These are phyloP conservation scores for Polygonum maritimum DNA, from an alignment of 148 eudicot species.

Conservation along the genomic window DNA sequence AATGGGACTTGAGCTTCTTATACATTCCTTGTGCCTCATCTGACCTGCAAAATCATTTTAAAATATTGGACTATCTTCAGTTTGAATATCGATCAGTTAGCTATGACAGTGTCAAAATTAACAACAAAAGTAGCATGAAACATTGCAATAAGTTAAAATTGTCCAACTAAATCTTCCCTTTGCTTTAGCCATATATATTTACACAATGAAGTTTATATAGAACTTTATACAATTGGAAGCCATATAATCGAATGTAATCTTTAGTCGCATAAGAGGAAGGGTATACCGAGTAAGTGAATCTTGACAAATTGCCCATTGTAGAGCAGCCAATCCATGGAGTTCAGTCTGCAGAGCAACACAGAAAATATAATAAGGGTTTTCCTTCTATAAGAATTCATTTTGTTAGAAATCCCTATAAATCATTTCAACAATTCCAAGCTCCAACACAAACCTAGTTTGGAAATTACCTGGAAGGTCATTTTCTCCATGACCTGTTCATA, in stretches of 20 bases:
- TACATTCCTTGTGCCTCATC: conserved; percentile 75
- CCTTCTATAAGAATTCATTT: background rate
- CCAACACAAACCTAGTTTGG: background rate
- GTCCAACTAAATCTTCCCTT: background rate
- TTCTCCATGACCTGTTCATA: conserved; percentile 78
- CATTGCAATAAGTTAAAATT: background rate
- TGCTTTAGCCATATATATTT: no score
- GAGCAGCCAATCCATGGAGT: conserved; percentile 85
- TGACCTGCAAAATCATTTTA: conserved; percentile 28
- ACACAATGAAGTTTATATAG: no score
- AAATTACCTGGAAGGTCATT: conserved; percentile 60
- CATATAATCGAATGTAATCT: background rate
- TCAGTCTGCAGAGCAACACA: conserved; percentile 45
- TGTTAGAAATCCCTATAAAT: background rate
- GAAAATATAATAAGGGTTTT: background rate
- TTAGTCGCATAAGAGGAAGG: background rate
- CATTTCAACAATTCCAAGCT: background rate
- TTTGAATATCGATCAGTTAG: background rate
- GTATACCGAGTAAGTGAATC: conserved; percentile 70
- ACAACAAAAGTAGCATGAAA: background rate
- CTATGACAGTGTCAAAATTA: background rate
- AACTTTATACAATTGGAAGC: no score
- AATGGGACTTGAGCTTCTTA: conserved; percentile 81
- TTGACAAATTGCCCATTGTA: conserved; percentile 92
- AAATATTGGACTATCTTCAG: background rate